These are phyloP conservation scores for Rhynchospora pubera DNA, from an alignment of 176 grass and related monocot species.

Conservation along the genomic window DNA sequence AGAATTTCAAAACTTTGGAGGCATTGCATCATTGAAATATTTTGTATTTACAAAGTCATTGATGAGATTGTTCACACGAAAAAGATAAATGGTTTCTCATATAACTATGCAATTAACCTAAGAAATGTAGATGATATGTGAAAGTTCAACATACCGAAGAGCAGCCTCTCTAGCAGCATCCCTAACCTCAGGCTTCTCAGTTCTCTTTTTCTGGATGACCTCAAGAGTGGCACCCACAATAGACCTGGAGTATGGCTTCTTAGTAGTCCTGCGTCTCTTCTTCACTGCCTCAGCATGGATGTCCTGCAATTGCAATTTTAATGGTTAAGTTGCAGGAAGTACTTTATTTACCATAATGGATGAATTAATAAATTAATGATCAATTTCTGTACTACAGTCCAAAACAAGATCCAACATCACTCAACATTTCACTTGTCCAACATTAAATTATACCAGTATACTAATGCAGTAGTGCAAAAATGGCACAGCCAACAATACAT, in stretches of 20 bases:
- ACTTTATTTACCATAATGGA: background rate
- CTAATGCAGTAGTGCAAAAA: background rate
- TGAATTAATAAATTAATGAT: background rate
- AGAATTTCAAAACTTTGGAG: background rate
- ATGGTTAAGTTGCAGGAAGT: background rate
- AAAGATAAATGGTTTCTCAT: background rate
- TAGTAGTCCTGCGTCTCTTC: slow-evolving; percentile 71
- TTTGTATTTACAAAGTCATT: background rate
- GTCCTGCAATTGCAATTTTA: slow-evolving; percentile 38
- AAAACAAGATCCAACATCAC: background rate
- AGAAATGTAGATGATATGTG: background rate
- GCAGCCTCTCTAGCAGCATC: slow-evolving; percentile 89
- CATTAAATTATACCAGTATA: background rate
- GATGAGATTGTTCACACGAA: background rate
- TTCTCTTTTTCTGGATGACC: slow-evolving; percentile 88
- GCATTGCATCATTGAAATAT: background rate
- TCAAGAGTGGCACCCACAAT: slow-evolving; percentile 87
- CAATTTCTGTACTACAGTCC: background rate
- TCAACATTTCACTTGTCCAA: background rate
- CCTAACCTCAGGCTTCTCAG: slow-evolving; percentile 84
- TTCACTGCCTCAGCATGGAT: slow-evolving; percentile 76
- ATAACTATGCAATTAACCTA: background rate
- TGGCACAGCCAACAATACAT: background rate
- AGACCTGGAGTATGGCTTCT: slow-evolving; percentile 87
- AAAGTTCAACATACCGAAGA: slow-evolving; percentile 50